phyloP scores from a whole-genome alignment of 2,329 filamentous ascomycete species.

The Amylocarpus encephaloides region DNA sequence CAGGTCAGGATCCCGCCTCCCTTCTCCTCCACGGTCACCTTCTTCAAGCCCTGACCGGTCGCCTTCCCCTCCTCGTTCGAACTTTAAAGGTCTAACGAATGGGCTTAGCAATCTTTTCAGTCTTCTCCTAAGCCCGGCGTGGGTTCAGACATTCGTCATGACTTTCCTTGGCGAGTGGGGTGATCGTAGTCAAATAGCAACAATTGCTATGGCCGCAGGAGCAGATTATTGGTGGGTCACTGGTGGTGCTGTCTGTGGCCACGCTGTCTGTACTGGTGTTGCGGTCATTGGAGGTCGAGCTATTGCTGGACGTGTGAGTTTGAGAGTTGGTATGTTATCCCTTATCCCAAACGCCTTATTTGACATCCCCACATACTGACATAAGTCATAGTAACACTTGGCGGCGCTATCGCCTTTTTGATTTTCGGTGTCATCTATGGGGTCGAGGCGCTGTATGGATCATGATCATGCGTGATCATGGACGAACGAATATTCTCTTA shows the following conservation, averaged over 20 bases:
- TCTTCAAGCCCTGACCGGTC: slow-evolving; percentile 65
- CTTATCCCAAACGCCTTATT: background rate
- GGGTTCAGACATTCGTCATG: slow-evolving; percentile 99
- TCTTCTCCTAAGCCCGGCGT: slow-evolving; percentile 84
- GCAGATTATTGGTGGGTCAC: slow-evolving; percentile 99
- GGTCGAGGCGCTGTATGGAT: slow-evolving; percentile 63
- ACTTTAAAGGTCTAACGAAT: slow-evolving; percentile 39
- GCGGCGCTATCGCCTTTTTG: slow-evolving; percentile 84
- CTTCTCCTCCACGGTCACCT: slow-evolving; percentile 73
- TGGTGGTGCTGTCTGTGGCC: slow-evolving; percentile 76
- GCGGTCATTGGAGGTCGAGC: slow-evolving; percentile 89
- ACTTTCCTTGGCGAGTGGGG: slow-evolving; percentile 98
- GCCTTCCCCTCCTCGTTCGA: slow-evolving; percentile 34
- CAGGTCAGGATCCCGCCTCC: slow-evolving; percentile 67
- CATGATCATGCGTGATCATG: background rate
- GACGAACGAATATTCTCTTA: no score
- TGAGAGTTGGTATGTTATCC: slow-evolving; percentile 78
- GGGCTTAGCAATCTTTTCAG: slow-evolving; percentile 83
- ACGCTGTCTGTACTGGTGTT: slow-evolving; percentile 82
- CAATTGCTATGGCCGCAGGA: slow-evolving; percentile 96
- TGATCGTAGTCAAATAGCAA: slow-evolving; percentile 94
- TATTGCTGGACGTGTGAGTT: slow-evolving; percentile 87
- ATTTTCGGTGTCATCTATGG: slow-evolving; percentile 90
- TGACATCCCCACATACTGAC: slow-evolving; percentile 23
- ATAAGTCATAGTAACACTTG: slow-evolving; percentile 68